Base-by-base conservation (phyloP, 345 rosid genomes). In the Firmiana major region DNA sequence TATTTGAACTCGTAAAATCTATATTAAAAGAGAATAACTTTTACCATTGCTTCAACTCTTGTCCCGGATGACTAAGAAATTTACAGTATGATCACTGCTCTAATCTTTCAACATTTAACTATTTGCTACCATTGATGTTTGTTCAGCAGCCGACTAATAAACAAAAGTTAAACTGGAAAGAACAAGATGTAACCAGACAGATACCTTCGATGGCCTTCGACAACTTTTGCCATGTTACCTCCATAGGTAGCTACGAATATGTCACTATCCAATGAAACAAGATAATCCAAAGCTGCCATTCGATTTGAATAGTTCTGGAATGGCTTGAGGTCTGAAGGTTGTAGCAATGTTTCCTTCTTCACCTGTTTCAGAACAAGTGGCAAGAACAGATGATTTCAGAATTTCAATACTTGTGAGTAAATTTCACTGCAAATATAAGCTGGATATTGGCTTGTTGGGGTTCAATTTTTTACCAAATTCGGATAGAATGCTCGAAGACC, bases 181-280 rank as follows among this genome's bases (percentile, higher is more conserved):
- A 11, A 75, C 16, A 48, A 13, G 4, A 3, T 15, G 7, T 16
- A 16, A 66, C 43, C 7, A 34, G 8, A 9, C 40, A 24, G 28
- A 54, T 82, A 94, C 97, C 98, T 91, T 58, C 98, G 90, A 83
- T 94, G 98, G 81, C 98, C 98, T 87, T 92, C 98, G 5, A 94
- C 97, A 19, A 91, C 93, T 88, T 85, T 92, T 12, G 97, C 98
- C 98, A 92, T 92, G 82, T 94, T 94, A 48, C 98, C 97, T 67
- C 90, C 93, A 59, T 90, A 86, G 0, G 97, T 94, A 19, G 98
- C 97, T 78, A 92, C 83, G 81, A 92, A 94, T 78, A 92, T 87
- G 81, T 94, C 97, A 54, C 98, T 93, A 77, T 93, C 97, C 26
- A 91, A 76, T 22, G 98, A 89, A 69, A 94, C 97, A 17, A 94